These are phyloP conservation scores for Taphrina flavorubra DNA, from an alignment of 1,139 yeast genomes.

Conservation along the genomic window DNA sequence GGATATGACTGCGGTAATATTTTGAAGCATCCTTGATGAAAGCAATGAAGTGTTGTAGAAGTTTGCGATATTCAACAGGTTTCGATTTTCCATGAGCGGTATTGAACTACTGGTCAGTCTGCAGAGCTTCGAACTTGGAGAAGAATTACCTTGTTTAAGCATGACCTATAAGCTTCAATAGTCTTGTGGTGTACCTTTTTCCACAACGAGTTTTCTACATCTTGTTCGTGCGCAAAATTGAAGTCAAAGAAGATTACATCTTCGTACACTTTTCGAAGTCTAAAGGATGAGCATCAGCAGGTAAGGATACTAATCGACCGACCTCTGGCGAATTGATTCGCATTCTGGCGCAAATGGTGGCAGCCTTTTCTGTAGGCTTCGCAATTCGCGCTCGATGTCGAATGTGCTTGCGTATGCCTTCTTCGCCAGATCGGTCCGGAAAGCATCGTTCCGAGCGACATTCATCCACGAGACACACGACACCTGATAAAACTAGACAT, in stretches of 20 bases:
- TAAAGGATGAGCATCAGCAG: neutral
- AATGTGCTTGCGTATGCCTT: conserved; percentile 18
- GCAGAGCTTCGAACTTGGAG: neutral
- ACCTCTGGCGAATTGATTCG: conserved; percentile 41
- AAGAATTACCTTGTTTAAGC: conserved; percentile 42
- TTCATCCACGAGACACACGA: conserved; percentile 22
- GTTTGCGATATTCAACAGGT: conserved; percentile 45
- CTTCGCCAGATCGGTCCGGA: conserved; percentile 19
- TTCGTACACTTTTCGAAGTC: conserved; percentile 42
- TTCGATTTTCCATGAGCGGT: conserved; percentile 31
- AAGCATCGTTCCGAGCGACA: conserved; percentile 12
- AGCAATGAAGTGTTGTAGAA: conserved; percentile 42
- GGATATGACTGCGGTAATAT: conserved; percentile 44
- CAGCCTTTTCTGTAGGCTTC: conserved; percentile 23
- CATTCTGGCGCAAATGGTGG: conserved; percentile 45
- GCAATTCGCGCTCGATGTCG: conserved; percentile 41
- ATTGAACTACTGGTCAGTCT: conserved; percentile 19
- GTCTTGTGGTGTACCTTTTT: conserved; percentile 43
- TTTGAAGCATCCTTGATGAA: conserved; percentile 44
- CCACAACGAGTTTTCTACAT: conserved; percentile 45
- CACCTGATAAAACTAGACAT: too few species aligned
- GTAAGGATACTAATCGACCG: neutral
- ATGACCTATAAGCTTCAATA: conserved; percentile 43
- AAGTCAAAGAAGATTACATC: conserved; percentile 42
- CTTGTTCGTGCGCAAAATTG: conserved; percentile 41